Base-by-base conservation (phyloP, 768 basidiomycete species). In the Boletellus ananas region DNA sequence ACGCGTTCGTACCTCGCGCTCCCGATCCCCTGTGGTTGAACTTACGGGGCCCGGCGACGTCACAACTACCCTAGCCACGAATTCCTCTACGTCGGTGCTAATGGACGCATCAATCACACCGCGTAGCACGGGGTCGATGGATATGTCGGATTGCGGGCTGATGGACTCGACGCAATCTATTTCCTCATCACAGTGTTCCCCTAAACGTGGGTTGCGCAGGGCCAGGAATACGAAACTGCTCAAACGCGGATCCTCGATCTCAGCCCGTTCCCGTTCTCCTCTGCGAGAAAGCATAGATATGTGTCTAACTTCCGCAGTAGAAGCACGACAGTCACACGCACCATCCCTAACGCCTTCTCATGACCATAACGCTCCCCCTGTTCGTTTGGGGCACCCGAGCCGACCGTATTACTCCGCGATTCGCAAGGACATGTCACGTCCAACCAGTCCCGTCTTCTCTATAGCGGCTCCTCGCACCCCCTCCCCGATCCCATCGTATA, bases 351-450 rank as follows among this genome's bases (percentile, higher is more conserved):
- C 58, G 37, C 41, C 66, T 43, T 58, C 58, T 44, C 50, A 40
- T 43, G 61, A 60, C 34, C 58, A 51, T 7, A 59, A 60, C 38
- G 21, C 47, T 18, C 58, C 68, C 36, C 56, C 49, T 31, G 65
- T 69, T 43, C 76, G 74, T 8, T 65, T 81, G 25, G 79, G 79
- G 1, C 77, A 77, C 53, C 79, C 79, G 11, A 74, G 64, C 45
- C 70, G 80, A 17, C 80, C 79, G 12, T 79, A 79, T 56, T 81
- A 81, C 60, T 71, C 74, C 20, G 79, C 74, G 43, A 81, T 81
- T 43, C 77, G 79, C 63, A 67, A 68, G 69, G 68, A 68, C 49
- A 69, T 68, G 71, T 74, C 76, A 20, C 73, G 71, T 38, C 72
- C 76, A 1, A 65, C 63, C 12, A 72, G 73, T 10, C 61, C 70